These are phyloP conservation scores for Neopestalotiopsis rosae DNA, from an alignment of 2,329 filamentous ascomycete genomes.

Conservation along the genomic window DNA sequence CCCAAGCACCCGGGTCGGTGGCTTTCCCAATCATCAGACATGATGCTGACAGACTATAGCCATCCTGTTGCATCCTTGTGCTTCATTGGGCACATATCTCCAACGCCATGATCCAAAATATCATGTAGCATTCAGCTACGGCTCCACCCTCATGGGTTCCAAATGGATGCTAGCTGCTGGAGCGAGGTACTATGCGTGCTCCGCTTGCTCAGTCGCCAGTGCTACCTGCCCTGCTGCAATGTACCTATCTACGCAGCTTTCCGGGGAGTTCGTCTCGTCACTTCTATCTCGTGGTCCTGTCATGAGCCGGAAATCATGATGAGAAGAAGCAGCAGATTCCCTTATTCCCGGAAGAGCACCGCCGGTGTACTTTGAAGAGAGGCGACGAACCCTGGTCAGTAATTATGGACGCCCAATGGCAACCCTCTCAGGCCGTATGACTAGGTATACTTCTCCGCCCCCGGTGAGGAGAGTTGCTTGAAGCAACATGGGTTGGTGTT, in stretches of 20 bases:
- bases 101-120: not conserved
- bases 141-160: conserved; percentile 1
- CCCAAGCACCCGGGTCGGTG: conserved; percentile 7
- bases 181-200: not conserved
- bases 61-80: not conserved
- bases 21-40: conserved; percentile 10
- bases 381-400: not conserved
- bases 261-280: not conserved
- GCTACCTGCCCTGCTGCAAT: not conserved
- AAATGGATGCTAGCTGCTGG: not conserved
- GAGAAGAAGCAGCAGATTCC: not conserved
- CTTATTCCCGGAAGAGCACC: not conserved
- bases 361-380: not conserved
- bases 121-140: not conserved
- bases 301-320: not conserved
- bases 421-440: not conserved
- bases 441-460: not conserved
- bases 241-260: not conserved
- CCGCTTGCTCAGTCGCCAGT: not conserved
- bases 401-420: not conserved
- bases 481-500: not conserved
- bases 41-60: not conserved
- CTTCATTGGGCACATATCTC: not conserved
- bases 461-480: not conserved
- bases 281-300: not conserved